Evolutionary conservation across 805 yeast species (phyloP).

Genomic region (Candida adriatica): DNA sequence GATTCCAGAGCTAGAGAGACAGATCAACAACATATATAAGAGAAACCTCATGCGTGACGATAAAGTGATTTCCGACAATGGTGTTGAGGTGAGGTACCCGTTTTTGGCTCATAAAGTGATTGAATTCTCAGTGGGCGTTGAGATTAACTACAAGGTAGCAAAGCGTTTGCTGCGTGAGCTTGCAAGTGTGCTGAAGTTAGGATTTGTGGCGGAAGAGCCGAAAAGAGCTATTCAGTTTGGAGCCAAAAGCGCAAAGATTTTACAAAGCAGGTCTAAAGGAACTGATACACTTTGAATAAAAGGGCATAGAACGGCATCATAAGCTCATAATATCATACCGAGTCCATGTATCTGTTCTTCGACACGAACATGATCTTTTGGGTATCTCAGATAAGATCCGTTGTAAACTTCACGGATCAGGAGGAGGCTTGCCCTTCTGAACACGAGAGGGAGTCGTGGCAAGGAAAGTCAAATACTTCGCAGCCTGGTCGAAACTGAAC

Average conservation of each 20-base stretch:
- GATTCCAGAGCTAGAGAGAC: constrained; percentile 54
- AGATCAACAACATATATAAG: constrained; percentile 65
- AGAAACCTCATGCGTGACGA: constrained; percentile 91
- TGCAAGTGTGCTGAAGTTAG: constrained; percentile 46
- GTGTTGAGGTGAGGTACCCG: constrained; percentile 86
- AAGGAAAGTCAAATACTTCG: constrained; percentile 33
- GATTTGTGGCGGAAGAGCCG: constrained; percentile 60
- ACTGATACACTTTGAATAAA: constrained; percentile 54
- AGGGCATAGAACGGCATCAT: too few species aligned
- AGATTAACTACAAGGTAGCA: constrained; percentile 39
- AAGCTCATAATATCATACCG: too few species aligned
- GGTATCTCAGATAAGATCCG: too few species aligned
- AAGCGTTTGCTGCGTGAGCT: constrained; percentile 57
- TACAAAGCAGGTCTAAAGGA: constrained; percentile 73
- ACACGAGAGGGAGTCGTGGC: constrained; percentile 12
- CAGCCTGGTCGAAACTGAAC: constrained; percentile 47
- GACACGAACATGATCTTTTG: too few species aligned
- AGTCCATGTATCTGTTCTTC: too few species aligned
- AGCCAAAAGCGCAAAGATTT: constrained; percentile 88
- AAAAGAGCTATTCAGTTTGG: constrained; percentile 98
- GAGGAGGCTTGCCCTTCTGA: constrained; percentile 1
- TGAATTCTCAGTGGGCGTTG: constrained; percentile 39
- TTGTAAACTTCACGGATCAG: constrained; percentile 7
- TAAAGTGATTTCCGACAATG: constrained; percentile 78
- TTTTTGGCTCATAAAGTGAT: constrained; percentile 64